Evolutionary conservation across 176 grass and related monocot species (phyloP).

Genomic region (Elaeis guineensis): DNA sequence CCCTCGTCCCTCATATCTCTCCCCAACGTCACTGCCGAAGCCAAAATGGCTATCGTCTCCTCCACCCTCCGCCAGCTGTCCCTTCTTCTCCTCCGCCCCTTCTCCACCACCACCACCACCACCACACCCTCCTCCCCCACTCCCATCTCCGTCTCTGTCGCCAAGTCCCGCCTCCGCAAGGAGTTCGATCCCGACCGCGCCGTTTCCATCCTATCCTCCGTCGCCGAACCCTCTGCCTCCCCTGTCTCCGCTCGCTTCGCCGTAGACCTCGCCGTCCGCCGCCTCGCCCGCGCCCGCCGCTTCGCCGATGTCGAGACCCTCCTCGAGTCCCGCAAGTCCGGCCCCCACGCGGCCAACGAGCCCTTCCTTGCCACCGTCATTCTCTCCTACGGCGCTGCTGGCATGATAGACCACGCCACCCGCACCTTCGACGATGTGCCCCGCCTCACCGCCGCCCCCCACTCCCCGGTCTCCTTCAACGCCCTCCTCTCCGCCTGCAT

Average conservation of each 20-base stretch:
- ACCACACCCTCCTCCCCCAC: not conserved
- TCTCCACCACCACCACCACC: not conserved
- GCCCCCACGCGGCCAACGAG: conserved; percentile 33
- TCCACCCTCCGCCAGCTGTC: conserved; percentile 26
- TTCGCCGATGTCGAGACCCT: conserved; percentile 34
- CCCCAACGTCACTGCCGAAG: too few species aligned
- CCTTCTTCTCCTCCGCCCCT: conserved; percentile 9
- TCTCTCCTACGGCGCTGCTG: conserved; percentile 44
- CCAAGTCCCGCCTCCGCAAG: conserved; percentile 32
- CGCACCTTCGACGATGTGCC: conserved; percentile 34
- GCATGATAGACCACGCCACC: conserved; percentile 44
- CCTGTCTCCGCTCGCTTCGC: conserved; percentile 40
- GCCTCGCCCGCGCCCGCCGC: conserved; percentile 44
- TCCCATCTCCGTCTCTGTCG: not conserved
- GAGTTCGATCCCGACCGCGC: conserved; percentile 49
- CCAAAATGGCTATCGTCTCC: conserved; percentile 6
- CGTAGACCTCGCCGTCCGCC: conserved; percentile 39
- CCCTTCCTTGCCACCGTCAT: conserved; percentile 51
- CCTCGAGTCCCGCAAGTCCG: conserved; percentile 28
- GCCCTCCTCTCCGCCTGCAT: conserved; percentile 56
- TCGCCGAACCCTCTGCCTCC: conserved; percentile 29
- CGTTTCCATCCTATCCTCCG: conserved; percentile 45
- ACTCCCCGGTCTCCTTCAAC: conserved; percentile 50
- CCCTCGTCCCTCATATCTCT: too few species aligned
- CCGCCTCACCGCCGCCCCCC: conserved; percentile 16